Evolutionary conservation across 768 basidiomycete species (phyloP).

Genomic region (Tricholoma saponaceum): DNA sequence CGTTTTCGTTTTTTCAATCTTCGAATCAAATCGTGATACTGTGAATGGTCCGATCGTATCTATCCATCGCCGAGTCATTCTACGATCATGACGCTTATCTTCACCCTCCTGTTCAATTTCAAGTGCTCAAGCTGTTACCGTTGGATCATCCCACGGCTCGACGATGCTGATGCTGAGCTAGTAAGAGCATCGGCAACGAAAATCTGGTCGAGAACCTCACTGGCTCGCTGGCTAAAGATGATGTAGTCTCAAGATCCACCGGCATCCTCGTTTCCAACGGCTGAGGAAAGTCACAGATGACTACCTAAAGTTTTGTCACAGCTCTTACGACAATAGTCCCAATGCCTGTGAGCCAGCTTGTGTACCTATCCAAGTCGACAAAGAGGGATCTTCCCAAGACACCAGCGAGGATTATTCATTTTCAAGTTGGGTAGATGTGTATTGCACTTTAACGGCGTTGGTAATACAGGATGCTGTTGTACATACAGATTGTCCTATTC

Average conservation of each 20-base stretch:
- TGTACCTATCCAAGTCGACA: not conserved
- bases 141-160: too few relatives aligned
- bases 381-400: not conserved
- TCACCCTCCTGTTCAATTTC: too few relatives aligned
- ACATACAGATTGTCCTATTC: not conserved
- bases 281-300: not conserved
- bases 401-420: not conserved
- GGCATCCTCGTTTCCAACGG: not conserved
- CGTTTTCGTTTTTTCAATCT: too few relatives aligned
- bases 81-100: too few relatives aligned
- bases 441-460: not conserved
- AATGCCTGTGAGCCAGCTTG: not conserved
- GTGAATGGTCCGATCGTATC: too few relatives aligned
- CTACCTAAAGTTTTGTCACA: not conserved
- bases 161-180: too few relatives aligned
- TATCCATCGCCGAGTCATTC: too few relatives aligned
- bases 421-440: slow-evolving; percentile 7
- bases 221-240: not conserved
- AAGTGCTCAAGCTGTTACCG: too few relatives aligned
- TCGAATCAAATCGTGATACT: too few relatives aligned
- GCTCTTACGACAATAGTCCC: not conserved
- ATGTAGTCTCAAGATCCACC: not conserved
- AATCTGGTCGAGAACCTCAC: not conserved
- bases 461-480: not conserved
- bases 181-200: not conserved